Evolutionary conservation across 2,329 filamentous ascomycete species (phyloP), one percentile per base, ranked within the genome.

Genomic region (Epichloe aotearoae): DNA sequence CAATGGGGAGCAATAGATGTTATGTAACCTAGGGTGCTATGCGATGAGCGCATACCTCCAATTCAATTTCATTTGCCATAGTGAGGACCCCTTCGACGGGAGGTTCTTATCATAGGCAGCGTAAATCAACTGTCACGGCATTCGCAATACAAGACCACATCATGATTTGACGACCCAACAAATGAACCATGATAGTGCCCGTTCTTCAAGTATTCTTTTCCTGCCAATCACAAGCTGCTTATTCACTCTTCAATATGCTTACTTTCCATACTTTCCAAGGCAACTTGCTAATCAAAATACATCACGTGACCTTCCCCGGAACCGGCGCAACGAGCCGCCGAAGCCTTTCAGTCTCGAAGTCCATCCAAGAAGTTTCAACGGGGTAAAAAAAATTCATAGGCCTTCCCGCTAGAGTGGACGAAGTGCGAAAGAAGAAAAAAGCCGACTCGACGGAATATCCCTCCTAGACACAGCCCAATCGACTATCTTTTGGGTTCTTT

Each of bases 1-100:
- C 53, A 56, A 58, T 56, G 58, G 59, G 59, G 61, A 57, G 59
- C 58, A 67, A 66, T 69, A 69, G 66, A 69, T 56, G 12, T 59
- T 57, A n/a, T 58, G 60, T 57, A 47, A 53, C 55, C 46, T 53
- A 40, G 49, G 5, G 19, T 23, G 10, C 23, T 30, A 38, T 50
- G 41, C 46, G 42, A 33, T 12, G 4, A 47, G 43, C 51, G 51
- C 51, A 52, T 50, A 38, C 38, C 49, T 54, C 40, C 8, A 45
- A 47, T 54, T 50, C 36, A 44, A 58, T 60, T 56, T 56, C 19
- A 52, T 60, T 58, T 58, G 47, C 62, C n/a, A 20, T 7, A 5
- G 37, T 14, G 20, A 39, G 10, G 5, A 30, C 10, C 15, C 20
- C 15, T 40, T 2, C 8, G 19, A 19, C 7, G 10, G 19, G 39